Conservation (phyloP, 164 flowering plant species). For the Cinnamomum micranthum region DNA sequence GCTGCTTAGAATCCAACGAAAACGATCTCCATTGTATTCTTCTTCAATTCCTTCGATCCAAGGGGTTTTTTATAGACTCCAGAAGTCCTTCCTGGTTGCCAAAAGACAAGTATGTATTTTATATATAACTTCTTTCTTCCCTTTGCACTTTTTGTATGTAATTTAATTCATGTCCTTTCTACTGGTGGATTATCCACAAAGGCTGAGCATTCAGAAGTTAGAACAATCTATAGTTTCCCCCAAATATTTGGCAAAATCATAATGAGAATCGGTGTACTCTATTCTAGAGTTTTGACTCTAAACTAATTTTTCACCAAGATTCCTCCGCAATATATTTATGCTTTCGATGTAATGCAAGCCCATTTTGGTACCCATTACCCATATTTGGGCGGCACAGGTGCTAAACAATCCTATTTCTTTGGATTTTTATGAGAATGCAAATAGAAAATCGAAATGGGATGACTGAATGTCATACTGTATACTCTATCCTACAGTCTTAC, state of each 20-base stretch:
- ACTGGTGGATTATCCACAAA: neutral
- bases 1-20: too few species aligned
- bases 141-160: neutral
- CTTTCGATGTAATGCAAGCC: neutral
- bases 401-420: neutral
- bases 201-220: slow-evolving; percentile 5
- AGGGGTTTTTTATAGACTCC: too few species aligned
- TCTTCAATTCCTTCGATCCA: too few species aligned
- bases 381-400: neutral
- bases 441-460: neutral
- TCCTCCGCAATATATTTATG: neutral
- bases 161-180: slow-evolving; percentile 9
- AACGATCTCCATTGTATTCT: too few species aligned
- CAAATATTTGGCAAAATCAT: slow-evolving; percentile 9
- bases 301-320: slow-evolving; percentile 11
- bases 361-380: neutral
- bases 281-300: slow-evolving; percentile 14
- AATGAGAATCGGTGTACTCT: slow-evolving; percentile 8
- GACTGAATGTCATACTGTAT: neutral
- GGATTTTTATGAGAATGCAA: neutral
- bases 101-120: too few species aligned
- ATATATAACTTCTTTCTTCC: too few species aligned
- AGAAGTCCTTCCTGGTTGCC: too few species aligned
- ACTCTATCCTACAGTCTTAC: too few species aligned
- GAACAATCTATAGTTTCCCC: slow-evolving; percentile 7